Evolutionary conservation across 306 rosid genomes (phyloP).

Genomic region (Vigna trinervia): DNA sequence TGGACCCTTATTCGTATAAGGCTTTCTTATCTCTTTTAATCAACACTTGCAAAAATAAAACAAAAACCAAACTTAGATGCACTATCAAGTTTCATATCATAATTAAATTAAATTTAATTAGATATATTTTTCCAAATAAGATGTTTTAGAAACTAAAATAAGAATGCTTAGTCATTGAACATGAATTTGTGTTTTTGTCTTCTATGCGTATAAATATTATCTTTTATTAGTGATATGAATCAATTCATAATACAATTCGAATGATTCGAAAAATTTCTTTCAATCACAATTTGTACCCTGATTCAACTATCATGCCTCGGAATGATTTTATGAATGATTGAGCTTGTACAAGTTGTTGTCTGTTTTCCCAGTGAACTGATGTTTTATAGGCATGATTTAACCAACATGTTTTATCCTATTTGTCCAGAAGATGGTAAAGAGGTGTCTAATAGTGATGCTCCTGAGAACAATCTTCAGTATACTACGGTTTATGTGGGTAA

Average conservation of each 20-base stretch:
- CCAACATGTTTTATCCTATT: slow-evolving; percentile 31
- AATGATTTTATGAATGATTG: slow-evolving; percentile 26
- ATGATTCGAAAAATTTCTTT: no score
- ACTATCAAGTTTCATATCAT: no score
- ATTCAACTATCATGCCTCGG: not conserved
- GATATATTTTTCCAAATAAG: not conserved
- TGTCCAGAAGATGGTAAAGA: slow-evolving; percentile 96
- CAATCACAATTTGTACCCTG: not conserved
- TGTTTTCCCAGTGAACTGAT: slow-evolving; percentile 29
- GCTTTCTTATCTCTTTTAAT: not conserved
- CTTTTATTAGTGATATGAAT: no score
- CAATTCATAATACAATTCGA: no score
- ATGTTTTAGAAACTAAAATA: not conserved
- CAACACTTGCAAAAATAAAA: no score
- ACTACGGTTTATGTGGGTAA: slow-evolving; percentile 98
- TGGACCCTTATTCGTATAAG: not conserved
- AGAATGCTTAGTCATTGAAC: no score
- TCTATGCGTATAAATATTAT: not conserved
- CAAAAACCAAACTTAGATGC: no score
- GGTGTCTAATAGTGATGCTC: slow-evolving; percentile 71
- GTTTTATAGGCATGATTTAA: slow-evolving; percentile 25
- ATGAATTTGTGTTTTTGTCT: not conserved
- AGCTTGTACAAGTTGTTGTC: not conserved
- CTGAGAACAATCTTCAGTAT: slow-evolving; percentile 93
- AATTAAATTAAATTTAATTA: no score